Base-by-base conservation (phyloP, 148 eudicot species). In the Rhododendron griersonianum region DNA sequence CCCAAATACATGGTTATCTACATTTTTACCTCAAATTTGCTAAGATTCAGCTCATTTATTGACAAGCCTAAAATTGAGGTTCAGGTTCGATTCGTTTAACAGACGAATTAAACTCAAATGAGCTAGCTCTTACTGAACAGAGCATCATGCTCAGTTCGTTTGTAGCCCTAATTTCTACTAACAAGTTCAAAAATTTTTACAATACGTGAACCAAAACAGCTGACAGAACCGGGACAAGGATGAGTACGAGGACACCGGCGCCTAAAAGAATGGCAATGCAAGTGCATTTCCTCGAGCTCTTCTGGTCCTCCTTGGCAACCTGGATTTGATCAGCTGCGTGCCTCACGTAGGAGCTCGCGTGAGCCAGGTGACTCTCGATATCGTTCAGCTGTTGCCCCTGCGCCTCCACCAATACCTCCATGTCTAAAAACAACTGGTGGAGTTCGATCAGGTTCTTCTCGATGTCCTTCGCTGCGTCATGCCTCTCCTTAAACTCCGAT, bases 401-500 rank as follows among this genome's bases (percentile, higher is more conserved):
- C 3, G 92, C 90, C 87, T 91, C 96, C 19, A 92, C 96, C 19
- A 93, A 78, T 18, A 96, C 92, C 30, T 95, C 96, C 94, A 94
- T 94, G n/a, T n/a, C n/a, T n/a, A n/a, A n/a, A n/a, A n/a, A n/a
- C n/a, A n/a, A n/a, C n/a, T n/a, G n/a, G n/a, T 95, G 98, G 2
- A 95, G 90, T 65, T 90, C 93, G 0, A 94, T 87, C 86, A 95
- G 82, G 75, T 90, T 95, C 88, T 89, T 94, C 90, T 93, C 93
- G 0, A 92, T 93, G 88, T 93, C 96, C 86, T 91, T 94, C 35
- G 92, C 93, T 7, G 93, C 90, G 41, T 94, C 96, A 19, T 91
- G 96, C 80, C 98, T 10, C 41, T 39, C 41, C 41, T 39, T 39
- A 39, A 39, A 39, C 41, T 39, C 41, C 5, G 41, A 39, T 39